Base-by-base conservation (phyloP, 768 basidiomycete species). In the Tylopilus subfusipes region DNA sequence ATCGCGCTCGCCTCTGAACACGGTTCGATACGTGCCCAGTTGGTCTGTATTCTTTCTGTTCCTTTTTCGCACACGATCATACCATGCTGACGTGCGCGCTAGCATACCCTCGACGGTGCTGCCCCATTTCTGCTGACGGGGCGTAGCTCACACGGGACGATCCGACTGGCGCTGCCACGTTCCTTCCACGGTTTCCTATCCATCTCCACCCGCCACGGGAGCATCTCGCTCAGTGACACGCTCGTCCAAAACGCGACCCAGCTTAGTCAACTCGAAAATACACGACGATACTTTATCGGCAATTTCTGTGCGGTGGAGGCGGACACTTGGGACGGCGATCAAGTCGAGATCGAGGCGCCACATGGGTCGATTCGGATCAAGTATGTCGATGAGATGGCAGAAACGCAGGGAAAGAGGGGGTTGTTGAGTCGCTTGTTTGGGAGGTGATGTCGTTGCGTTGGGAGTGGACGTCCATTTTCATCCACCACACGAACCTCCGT, bases 201-300 rank as follows among this genome's bases (percentile, higher is more conserved):
- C 4, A 24, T 67, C 18, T 53, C 63, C 1, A 65, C 67, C 4
- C 45, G 14, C 3, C 53, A 61, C 16, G 68, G 67, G 2, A 59
- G 49, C 5, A 38, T 65, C 31, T 38, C 46, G 0, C 33, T 69
- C 18, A 36, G 53, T 12, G 59, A 63, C 5, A 3, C 30, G 5
- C n/a, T 71, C 2, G 14, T 63, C 3, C 38, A 38, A 44, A 58
- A 60, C 5, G 51, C 47, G 18, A 69, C 61, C 0, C 64, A 60
- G 43, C 52, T 69, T 44, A 58, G 68, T 33, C 68, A 69, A 19
- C 6, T 63, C 1, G 59, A 45, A 3, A 9, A n/a, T 16, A 31
- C 42, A 7, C 59, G 52, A 31, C 54, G 61, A 34, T 69, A 57
- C 46, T 71, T 69, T 54, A 24, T 69, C 21, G 68, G 69, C 2